Percentiles rank a stretch among this genome's conserved stretches.
Conservation (phyloP, 768 basidiomycete genomes). For the Termitomyces sp. region DNA sequence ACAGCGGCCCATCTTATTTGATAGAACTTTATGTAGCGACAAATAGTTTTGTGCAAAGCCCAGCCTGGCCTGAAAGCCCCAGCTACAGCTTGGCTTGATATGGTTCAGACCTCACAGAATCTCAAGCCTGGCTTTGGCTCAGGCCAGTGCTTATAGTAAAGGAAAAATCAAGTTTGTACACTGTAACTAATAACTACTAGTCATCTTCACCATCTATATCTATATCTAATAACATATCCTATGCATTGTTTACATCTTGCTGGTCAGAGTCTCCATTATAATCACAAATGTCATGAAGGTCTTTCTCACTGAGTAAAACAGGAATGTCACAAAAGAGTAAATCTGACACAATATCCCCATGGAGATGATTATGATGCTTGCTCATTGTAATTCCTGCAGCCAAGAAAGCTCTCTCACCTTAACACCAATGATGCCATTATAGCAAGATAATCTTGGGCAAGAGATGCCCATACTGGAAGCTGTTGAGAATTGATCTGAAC, state of each 20-base stretch:
- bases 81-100: no score
- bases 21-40: no score
- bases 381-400: conserved; percentile 1
- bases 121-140: background rate
- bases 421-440: background rate
- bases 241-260: no score
- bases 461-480: no score
- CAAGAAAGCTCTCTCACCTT: background rate
- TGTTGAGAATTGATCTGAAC: background rate
- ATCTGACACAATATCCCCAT: background rate
- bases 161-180: background rate
- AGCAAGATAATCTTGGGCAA: no score
- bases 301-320: background rate
- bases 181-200: no score
- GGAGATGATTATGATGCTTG: background rate
- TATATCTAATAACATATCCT: background rate
- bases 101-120: background rate
- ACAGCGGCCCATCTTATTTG: no score
- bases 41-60: conserved; percentile 2
- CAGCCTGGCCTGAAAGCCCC: no score
- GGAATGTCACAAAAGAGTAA: no score
- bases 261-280: background rate
- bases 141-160: no score
- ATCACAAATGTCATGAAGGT: background rate
- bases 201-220: background rate